Evolutionary conservation across 75 land plant genomes (phyloP).

Genomic region (Selaginella tamariscina): DNA sequence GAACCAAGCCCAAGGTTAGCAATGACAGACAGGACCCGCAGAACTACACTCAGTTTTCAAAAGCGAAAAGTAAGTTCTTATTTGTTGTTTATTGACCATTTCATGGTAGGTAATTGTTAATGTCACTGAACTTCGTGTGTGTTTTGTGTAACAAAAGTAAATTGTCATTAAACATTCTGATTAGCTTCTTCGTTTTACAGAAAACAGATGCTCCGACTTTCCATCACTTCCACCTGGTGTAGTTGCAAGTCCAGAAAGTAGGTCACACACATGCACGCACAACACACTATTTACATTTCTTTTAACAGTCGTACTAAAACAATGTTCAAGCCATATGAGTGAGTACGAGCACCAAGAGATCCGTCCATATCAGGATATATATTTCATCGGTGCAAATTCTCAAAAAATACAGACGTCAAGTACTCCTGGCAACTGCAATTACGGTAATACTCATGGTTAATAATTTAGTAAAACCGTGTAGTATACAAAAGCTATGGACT

Average conservation of each 20-base stretch:
- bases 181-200: constrained; percentile 13
- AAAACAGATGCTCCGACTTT: constrained; percentile 12
- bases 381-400: constrained; percentile 22
- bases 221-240: constrained; percentile 11
- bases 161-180: not conserved
- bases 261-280: not conserved
- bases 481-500: not conserved
- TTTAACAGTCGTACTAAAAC: constrained; percentile 22
- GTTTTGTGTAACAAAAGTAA: not conserved
- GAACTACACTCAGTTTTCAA: constrained; percentile 2
- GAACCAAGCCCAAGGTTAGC: constrained; percentile 23
- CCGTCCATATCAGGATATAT: constrained; percentile 23
- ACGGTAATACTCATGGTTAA: constrained; percentile 11
- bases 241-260: constrained; percentile 25
- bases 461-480: not conserved
- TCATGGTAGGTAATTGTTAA: constrained; percentile 1
- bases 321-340: constrained; percentile 16
- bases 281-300: not conserved
- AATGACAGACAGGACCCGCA: constrained; percentile 19
- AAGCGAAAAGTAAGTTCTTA: constrained; percentile 15
- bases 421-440: constrained; percentile 24
- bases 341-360: constrained; percentile 29
- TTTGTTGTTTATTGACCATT: not conserved
- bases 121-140: not conserved
- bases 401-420: constrained; percentile 23